Evolutionary conservation across 352 stramenopile species (phyloP), one percentile per base, ranked within the genome.

Genomic region (Phytophthora ohioensis): DNA sequence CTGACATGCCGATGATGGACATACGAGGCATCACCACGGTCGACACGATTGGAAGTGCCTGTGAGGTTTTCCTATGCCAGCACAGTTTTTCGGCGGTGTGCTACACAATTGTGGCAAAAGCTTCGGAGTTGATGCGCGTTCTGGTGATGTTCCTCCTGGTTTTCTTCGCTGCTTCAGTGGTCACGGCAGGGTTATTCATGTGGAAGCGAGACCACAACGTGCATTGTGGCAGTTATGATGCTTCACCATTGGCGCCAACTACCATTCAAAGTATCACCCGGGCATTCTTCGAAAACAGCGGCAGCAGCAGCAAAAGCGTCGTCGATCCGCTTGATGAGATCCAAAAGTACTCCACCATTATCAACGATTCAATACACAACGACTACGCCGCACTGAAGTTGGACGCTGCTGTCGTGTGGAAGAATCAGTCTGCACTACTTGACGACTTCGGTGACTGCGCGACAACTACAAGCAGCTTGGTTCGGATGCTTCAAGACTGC

Each of bases 11-110:
- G 3, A 69, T 75, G 31, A 64, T 92, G 27, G 84, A 92, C 43
- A 84, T 90, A n/a, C 78, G 82, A 34, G 84, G 80, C 27, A 71
- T 84, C 36, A 69, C 75, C 8, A 71, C 79, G 12, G 79, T 85
- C 36, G 79, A 84, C 32, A 78, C 57, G 4, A 64, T 82, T 57
- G 81, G 71, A 60, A 81, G 78, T 62, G 45, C 82, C 2, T 89
- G 82, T 62, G 76, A 78, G 42, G 54, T 91, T 3, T 68, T 93
- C 34, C 64, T 63, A 15, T 86, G 83, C 51, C 67, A 76, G 9
- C 73, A 88, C 46, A 83, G 79, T 48, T 62, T 81, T 52, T 57
- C 43, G 27, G 83, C 65, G 27, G 59, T 93, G 0, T 62, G 79
- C 41, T 82, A 77, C 54, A 74, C 82, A 21, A 11, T 88, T 15